Base-by-base conservation (phyloP, 2,329 filamentous ascomycete genomes). In the Berkeleyomyces basicola region DNA sequence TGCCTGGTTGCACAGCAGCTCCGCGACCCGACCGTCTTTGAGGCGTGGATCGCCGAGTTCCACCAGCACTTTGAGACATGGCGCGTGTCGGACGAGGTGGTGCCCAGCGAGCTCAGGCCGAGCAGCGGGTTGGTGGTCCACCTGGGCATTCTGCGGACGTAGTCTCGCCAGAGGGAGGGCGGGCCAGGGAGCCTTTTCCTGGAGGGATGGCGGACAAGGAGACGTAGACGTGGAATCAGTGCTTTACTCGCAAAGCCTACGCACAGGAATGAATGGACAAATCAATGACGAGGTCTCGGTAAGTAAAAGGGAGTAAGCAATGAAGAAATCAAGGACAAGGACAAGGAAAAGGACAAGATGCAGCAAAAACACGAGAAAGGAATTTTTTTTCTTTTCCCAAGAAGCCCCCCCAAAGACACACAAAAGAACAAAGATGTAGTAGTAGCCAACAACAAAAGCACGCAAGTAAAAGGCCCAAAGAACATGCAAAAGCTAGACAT, bases 1-100 rank as follows among this genome's bases (percentile, higher is more conserved):
- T 91, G 88, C 70, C 74, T 97, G 4, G 79, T 97, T 59, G 92
- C 88, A 33, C 92, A 97, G 75, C 92, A 97, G 73, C 80, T 96
- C 58, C 83, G 93, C 39, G 85, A 89, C 37, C 82, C 88, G 1
- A 86, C 91, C 42, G 88, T 97, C 4, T 93, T 97, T 68, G 85
- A 92, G 68, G 75, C 78, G 11, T 97, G 91, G 89, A 74, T 96
- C 58, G 77, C 76, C 65, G 80, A 81, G 61, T 91, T 96, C 67
- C 73, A 81, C 65, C 71, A 71, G 40, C 70, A 72, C 7, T 97
- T 97, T 69, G 77, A 77, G 9, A 83, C 86, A 6, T 97, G 90
- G 89, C 80, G 88, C 63, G 72, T 96, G 4, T 82, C 84, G 0
- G 85, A 90, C 69, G 74, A 77, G 43, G 72, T 81, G 43, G 70